Evolutionary conservation across 23 red algal genomes (phyloP), one percentile per base, ranked within the genome.

Genomic region (Cyanidiococcus yangmingshanensis): DNA sequence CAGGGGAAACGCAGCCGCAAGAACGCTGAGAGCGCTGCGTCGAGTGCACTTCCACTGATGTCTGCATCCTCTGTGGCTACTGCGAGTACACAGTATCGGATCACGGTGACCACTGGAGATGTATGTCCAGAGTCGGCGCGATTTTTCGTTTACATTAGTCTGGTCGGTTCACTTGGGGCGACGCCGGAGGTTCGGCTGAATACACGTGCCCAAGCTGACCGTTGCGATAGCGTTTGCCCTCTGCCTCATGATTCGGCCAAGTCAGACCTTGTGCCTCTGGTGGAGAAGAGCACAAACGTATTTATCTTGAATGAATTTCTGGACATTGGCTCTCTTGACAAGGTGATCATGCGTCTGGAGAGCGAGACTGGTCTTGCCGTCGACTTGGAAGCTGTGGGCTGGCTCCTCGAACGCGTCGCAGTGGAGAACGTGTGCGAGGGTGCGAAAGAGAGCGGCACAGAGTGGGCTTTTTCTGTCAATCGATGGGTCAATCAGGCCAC

Each of bases 391-490:
- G 32, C 63, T 7, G 12, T 25, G 3, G 63, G n/a, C 63, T 71
- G 63, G 63, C 27, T 25, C n/a, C 27, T 71, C 16, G 63, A 71
- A 35, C 63, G 63, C 12, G 21, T 71, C 7, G 15, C 63, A 2
- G 63, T 71, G 3, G 63, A 71, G 32, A 25, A 29, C 63, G 27
- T 35, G 12, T 25, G 32, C 63, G 27, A 30, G 16, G 12, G 63
- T 35, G 12, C n/a, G 7, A 30, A 30, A 7, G n/a, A 25, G 27
- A 30, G 3, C 16, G 7, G 63, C 63, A 71, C 63, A 2, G 63
- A 71, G 63, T 71, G 63, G 63, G 32, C 32, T 2, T 71, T 71
- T 29, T 71, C 63, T 25, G 63, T 71, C 63, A 35, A 35, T 35
- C 63, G 63, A 12, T 71, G 63, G 63, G 32, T 71, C 63, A 35